phyloP scores from a whole-genome alignment of 441 rosid species.

The Erodium texanum region DNA sequence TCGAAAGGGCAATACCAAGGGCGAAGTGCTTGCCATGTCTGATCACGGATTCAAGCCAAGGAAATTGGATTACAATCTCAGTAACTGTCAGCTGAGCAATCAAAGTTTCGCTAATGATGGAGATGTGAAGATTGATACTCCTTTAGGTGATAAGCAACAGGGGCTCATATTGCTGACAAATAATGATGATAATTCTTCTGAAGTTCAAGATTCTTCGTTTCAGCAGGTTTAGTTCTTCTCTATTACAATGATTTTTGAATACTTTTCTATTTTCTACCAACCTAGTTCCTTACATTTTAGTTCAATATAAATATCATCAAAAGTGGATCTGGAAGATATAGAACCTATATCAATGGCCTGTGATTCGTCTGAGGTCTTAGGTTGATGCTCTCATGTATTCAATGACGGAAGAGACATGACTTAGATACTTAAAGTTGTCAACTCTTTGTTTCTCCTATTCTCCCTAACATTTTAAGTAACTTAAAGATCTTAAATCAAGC shows the following conservation, averaged over 20 bases:
- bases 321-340: no score
- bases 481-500: neutral
- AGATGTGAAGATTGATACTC: slow-evolving; percentile 11
- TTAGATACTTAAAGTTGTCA: neutral
- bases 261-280: neutral
- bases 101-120: slow-evolving; percentile 1
- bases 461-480: neutral
- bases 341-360: no score
- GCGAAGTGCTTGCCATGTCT: slow-evolving; percentile 25
- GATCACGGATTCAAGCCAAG: slow-evolving; percentile 11
- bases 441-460: neutral
- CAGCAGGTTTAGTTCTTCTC: slow-evolving; percentile 35
- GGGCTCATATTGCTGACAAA: neutral
- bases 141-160: slow-evolving; percentile 11
- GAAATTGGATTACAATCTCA: slow-evolving; percentile 13
- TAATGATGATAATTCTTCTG: slow-evolving; percentile 16
- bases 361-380: neutral
- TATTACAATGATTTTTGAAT: neutral
- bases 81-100: slow-evolving; percentile 8
- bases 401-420: neutral
- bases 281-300: neutral
- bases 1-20: slow-evolving; percentile 19
- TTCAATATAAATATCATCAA: no score
- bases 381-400: neutral
- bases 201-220: slow-evolving; percentile 17